Evolutionary conservation across 371 early-diverging fungal species (phyloP).

Genomic region (Syncephalastrum sp.): DNA sequence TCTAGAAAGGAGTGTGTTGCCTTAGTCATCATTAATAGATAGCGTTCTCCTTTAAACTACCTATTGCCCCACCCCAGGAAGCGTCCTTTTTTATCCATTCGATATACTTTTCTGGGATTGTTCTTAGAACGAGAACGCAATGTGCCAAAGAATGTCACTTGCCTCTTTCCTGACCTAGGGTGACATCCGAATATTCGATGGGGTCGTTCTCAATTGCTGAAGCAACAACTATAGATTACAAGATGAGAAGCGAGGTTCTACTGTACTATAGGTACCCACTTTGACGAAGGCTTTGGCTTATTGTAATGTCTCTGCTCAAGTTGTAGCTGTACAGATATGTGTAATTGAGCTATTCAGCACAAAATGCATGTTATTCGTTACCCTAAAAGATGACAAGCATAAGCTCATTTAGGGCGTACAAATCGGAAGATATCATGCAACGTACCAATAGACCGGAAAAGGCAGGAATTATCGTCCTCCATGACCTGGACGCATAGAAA

Average conservation of each 20-base stretch:
- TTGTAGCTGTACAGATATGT: slow-evolving; percentile 30
- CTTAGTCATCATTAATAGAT: background rate
- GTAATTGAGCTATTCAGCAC: background rate
- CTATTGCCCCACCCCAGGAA: slow-evolving; percentile 67
- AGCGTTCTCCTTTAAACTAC: slow-evolving; percentile 22
- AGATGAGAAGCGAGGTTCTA: background rate
- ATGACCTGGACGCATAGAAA: slow-evolving; percentile 26
- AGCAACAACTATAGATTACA: slow-evolving; percentile 13
- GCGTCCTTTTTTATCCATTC: slow-evolving; percentile 51
- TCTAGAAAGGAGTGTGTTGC: slow-evolving; percentile 28
- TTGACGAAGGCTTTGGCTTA: slow-evolving; percentile 29
- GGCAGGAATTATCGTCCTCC: slow-evolving; percentile 57
- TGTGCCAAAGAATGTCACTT: background rate
- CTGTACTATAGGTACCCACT: slow-evolving; percentile 19
- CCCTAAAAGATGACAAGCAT: background rate
- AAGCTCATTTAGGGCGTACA: no score
- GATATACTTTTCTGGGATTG: slow-evolving; percentile 33
- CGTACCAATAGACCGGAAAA: slow-evolving; percentile 53
- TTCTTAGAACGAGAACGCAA: background rate
- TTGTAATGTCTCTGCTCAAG: slow-evolving; percentile 24
- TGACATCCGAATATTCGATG: slow-evolving; percentile 19
- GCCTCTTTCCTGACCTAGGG: slow-evolving; percentile 15
- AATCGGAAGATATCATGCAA: background rate
- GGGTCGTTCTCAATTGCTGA: slow-evolving; percentile 19
- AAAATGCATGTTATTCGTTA: slow-evolving; percentile 5